phyloP scores from a whole-genome alignment of 495 filamentous ascomycete genomes.

The Penicillium cosmopolitanum region DNA sequence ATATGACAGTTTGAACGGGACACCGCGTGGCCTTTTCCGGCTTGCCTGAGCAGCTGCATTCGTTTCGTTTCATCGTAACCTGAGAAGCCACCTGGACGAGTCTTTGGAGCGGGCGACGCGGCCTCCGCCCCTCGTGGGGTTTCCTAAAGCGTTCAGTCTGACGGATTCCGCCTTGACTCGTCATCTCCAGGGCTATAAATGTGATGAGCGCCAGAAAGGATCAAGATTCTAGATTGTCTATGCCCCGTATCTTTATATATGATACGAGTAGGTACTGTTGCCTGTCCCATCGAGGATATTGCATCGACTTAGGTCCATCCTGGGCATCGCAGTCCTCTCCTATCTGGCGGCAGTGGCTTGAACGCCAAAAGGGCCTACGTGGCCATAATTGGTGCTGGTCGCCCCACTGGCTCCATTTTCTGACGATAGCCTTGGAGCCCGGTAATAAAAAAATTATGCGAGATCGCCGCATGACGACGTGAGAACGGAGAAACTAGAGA shows the following conservation, averaged over 20 bases:
- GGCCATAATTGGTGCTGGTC: not conserved
- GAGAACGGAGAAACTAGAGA: not conserved
- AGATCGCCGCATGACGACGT: conserved; percentile 3
- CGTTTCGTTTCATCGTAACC: not conserved
- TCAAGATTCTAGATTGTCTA: not conserved
- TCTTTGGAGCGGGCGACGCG: not conserved
- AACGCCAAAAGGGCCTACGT: not conserved
- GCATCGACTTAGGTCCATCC: too few relatives aligned
- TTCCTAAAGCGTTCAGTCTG: not conserved
- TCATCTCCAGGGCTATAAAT: not conserved
- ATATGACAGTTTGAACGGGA: not conserved
- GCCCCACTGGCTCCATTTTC: not conserved
- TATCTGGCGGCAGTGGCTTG: conserved; percentile 4
- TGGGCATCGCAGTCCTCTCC: not conserved
- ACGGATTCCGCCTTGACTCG: not conserved
- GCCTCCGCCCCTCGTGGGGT: conserved; percentile 2
- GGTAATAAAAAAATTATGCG: conserved; percentile 1
- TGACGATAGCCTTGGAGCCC: not conserved
- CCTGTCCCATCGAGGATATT: too few relatives aligned
- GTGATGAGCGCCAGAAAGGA: not conserved
- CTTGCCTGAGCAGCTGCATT: not conserved
- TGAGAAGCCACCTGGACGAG: not conserved
- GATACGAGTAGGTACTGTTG: too few relatives aligned
- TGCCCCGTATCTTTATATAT: too few relatives aligned
- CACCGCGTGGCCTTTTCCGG: conserved; percentile 5